phyloP scores from a whole-genome alignment of 371 early-diverging fungal genomes.

The Mortierella sp. region DNA sequence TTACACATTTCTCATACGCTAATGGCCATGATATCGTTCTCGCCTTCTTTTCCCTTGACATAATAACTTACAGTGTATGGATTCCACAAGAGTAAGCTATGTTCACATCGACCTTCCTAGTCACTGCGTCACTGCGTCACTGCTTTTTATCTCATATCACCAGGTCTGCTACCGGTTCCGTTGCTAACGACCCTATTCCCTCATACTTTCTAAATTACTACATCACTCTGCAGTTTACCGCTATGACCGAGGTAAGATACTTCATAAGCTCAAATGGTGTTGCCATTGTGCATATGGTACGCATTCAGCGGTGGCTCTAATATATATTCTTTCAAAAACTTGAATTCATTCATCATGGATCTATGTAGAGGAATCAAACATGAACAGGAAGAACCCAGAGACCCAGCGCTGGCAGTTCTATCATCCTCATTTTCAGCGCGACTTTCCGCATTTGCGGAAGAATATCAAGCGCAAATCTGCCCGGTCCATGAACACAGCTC shows the following conservation, averaged over 20 bases:
- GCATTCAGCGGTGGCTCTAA: too few relatives aligned
- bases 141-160: too few relatives aligned
- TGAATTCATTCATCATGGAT: neutral
- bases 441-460: conserved; percentile 36
- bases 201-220: too few relatives aligned
- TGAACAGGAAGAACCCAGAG: conserved; percentile 50
- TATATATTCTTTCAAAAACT: too few relatives aligned
- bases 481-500: conserved; percentile 30
- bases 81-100: conserved; percentile 56
- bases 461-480: conserved; percentile 50
- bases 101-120: too few relatives aligned
- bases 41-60: too few relatives aligned
- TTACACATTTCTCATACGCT: too few relatives aligned
- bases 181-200: too few relatives aligned
- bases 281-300: neutral
- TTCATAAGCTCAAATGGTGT: neutral
- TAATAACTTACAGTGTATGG: conserved; percentile 53
- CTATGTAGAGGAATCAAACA: conserved; percentile 39
- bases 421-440: conserved; percentile 48
- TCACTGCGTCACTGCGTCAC: neutral
- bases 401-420: conserved; percentile 53
- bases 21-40: too few relatives aligned
- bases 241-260: conserved; percentile 41
- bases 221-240: conserved; percentile 29
- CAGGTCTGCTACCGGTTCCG: too few relatives aligned